Percentiles rank a stretch among this genome's conserved stretches.
These are phyloP conservation scores for Schizochytrium sp. DNA, from an alignment of 108 stramenopile species.

Conservation along the genomic window DNA sequence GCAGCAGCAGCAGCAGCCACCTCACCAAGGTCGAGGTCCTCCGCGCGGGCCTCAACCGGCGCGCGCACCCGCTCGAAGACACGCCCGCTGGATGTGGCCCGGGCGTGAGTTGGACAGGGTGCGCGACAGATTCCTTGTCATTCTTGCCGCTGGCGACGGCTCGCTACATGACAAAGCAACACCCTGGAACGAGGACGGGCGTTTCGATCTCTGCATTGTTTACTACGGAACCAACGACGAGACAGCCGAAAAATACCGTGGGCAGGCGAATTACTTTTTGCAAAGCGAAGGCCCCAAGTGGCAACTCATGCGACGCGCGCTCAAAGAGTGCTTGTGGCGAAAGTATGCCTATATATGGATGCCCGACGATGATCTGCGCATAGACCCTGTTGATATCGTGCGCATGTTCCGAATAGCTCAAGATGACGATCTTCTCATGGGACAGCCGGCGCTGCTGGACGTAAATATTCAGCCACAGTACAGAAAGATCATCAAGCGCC, in stretches of 20 bases:
- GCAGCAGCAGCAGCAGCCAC: too few species aligned
- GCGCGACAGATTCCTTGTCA: not conserved
- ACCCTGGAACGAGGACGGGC: not conserved
- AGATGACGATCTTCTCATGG: not conserved
- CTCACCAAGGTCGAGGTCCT: too few species aligned
- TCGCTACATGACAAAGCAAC: not conserved
- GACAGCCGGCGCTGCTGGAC: not conserved
- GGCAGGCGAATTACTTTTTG: not conserved
- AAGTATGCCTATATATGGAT: not conserved
- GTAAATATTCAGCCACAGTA: conserved; percentile 1
- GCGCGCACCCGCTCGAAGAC: not conserved
- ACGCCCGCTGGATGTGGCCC: not conserved
- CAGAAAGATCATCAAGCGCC: not conserved
- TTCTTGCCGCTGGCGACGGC: not conserved
- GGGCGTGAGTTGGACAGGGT: not conserved
- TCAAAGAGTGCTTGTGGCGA: too few species aligned
- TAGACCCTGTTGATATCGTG: not conserved
- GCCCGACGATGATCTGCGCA: not conserved
- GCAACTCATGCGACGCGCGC: too few species aligned
- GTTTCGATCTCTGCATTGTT: not conserved
- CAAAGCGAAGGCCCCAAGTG: not conserved
- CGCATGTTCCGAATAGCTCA: not conserved
- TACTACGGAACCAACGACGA: not conserved
- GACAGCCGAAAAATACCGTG: not conserved
- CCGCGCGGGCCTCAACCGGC: not conserved